A percentile compares a stretch with the other conserved stretches of the same genome.
phyloP scores from a whole-genome alignment of 2,329 filamentous ascomycete species.

The Rachicladosporium sp. region DNA sequence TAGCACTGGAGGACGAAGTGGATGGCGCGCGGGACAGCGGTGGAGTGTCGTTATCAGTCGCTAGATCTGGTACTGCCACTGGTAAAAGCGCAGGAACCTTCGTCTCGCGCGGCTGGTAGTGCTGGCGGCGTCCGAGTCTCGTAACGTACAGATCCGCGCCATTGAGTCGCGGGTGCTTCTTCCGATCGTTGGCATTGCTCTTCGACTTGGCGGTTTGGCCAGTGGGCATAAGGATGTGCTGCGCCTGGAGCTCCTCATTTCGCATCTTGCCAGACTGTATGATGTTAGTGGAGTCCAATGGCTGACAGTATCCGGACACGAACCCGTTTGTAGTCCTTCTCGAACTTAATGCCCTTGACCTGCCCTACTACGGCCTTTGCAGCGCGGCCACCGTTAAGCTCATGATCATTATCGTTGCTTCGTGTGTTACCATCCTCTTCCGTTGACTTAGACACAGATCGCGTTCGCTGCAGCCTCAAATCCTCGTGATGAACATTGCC shows the following conservation, averaged over 20 bases:
- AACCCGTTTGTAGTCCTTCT: conserved; percentile 16
- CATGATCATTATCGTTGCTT: conserved; percentile 11
- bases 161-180: conserved; percentile 34
- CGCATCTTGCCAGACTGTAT: conserved; percentile 13
- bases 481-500: conserved; percentile 8
- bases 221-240: conserved; percentile 19
- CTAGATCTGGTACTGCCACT: too few species aligned
- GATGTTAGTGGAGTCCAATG: conserved; percentile 3
- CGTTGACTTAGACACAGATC: conserved; percentile 14
- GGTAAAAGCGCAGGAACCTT: too few species aligned
- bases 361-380: background rate
- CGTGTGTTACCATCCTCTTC: conserved; percentile 7
- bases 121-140: conserved; percentile 25
- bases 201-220: conserved; percentile 15
- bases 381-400: too few species aligned
- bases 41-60: background rate
- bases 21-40: conserved; percentile 9
- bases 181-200: conserved; percentile 25
- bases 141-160: conserved; percentile 42
- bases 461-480: conserved; percentile 9
- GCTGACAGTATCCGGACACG: conserved; percentile 1
- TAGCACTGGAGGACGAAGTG: conserved; percentile 6
- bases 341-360: conserved; percentile 7
- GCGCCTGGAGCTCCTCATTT: conserved; percentile 12
- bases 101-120: background rate